Conservation (phyloP, 768 basidiomycete genomes). For the Pleurotus platypus region DNA sequence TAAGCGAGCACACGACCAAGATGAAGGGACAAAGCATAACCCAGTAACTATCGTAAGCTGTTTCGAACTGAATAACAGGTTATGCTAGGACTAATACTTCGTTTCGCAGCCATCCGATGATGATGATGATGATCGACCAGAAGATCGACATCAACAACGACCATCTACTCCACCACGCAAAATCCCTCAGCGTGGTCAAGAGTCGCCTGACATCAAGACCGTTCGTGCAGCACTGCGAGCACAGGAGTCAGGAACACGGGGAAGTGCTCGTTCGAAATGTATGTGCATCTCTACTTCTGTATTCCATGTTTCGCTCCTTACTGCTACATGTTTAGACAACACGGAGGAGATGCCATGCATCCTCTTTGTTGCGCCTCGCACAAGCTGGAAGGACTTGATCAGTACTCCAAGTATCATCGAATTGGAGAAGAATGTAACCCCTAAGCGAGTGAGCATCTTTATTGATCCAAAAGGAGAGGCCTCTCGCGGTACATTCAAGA, state of each 20-base stretch:
- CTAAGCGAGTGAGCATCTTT: not conserved
- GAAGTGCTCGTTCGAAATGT: not conserved
- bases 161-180: not conserved
- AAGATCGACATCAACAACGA: too few species aligned
- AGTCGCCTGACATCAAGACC: not conserved
- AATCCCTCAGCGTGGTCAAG: not conserved
- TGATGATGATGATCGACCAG: too few species aligned
- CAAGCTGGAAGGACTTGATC: not conserved
- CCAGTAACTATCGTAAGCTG: too few species aligned
- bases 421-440: not conserved
- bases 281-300: not conserved
- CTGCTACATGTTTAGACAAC: not conserved
- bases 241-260: not conserved
- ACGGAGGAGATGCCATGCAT: not conserved
- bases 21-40: too few species aligned
- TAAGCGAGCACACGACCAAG: too few species aligned
- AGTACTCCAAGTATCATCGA: not conserved
- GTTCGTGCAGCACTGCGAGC: not conserved
- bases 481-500: not conserved
- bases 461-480: not conserved
- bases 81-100: too few species aligned
- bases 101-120: too few species aligned
- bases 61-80: too few species aligned
- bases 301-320: not conserved
- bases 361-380: not conserved